Conservation (phyloP, 192 early-diverging fungal species). For the Funneliformis geosporum region DNA sequence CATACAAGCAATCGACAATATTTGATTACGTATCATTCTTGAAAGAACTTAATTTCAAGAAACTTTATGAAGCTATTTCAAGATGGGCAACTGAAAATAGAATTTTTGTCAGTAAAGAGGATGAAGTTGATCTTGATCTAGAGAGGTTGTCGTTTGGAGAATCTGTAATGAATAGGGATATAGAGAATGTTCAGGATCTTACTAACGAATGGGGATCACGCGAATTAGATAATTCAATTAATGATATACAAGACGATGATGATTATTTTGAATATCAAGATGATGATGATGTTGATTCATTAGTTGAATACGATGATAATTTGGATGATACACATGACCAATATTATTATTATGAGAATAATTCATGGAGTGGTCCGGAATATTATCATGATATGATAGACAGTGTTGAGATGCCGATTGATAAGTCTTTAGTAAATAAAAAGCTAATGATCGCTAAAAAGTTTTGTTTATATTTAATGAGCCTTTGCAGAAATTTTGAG, state of each 20-base stretch:
- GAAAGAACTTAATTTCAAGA: constrained; percentile 21
- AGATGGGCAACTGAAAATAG: not conserved
- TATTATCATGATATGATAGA: constrained; percentile 1
- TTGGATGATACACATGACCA: constrained; percentile 5
- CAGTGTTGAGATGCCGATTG: not conserved
- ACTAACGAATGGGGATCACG: not conserved
- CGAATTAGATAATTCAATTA: not conserved
- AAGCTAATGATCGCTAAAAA: not conserved
- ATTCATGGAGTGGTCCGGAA: not conserved
- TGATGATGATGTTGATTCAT: not conserved
- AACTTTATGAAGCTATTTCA: constrained; percentile 18
- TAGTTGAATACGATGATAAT: constrained; percentile 7
- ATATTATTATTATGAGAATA: not conserved
- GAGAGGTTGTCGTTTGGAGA: not conserved
- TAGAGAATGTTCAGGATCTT: not conserved
- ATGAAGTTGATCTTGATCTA: constrained; percentile 1
- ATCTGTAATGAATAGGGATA: not conserved
- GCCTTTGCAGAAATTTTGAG: not conserved
- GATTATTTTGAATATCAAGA: not conserved
- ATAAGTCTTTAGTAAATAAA: not conserved
- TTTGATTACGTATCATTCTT: constrained; percentile 22
- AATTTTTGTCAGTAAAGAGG: not conserved
- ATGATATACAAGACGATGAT: not conserved
- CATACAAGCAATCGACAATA: not conserved
- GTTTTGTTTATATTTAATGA: constrained; percentile 5